phyloP scores from a whole-genome alignment of 2,329 filamentous ascomycete species.

The Chaetoscypha palmicola region DNA sequence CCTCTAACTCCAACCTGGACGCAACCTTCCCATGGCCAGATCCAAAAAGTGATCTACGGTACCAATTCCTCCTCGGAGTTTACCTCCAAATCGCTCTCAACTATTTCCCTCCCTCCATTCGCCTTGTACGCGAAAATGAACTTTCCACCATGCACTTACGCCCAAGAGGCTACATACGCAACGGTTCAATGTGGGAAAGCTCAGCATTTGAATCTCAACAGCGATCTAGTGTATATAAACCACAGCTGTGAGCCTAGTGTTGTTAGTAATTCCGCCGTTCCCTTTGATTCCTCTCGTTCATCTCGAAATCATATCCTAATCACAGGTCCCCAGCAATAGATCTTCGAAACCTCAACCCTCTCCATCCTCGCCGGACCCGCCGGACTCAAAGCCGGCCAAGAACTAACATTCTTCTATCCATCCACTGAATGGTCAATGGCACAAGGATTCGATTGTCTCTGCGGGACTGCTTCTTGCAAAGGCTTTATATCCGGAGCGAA shows the following conservation, averaged over 20 bases:
- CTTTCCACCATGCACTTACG: constrained; percentile 55
- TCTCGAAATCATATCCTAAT: no score
- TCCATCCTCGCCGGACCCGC: constrained; percentile 52
- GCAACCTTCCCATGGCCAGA: constrained; percentile 52
- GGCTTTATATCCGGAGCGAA: constrained; percentile 57
- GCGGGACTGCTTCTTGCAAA: constrained; percentile 49
- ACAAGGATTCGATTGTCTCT: constrained; percentile 62
- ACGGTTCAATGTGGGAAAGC: constrained; percentile 54
- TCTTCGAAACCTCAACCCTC: constrained; percentile 52
- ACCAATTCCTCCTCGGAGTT: constrained; percentile 40
- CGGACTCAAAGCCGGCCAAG: constrained; percentile 48
- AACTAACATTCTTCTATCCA: constrained; percentile 68
- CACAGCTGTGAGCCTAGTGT: constrained; percentile 61
- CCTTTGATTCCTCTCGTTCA: neutral
- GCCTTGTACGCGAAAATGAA: constrained; percentile 59
- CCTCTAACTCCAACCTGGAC: constrained; percentile 52
- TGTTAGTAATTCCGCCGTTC: constrained; percentile 36
- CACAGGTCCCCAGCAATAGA: constrained; percentile 40
- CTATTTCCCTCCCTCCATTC: constrained; percentile 50
- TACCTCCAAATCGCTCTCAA: constrained; percentile 54
- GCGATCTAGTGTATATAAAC: constrained; percentile 60
- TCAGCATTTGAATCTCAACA: constrained; percentile 56
- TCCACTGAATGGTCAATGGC: constrained; percentile 70
- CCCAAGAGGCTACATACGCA: constrained; percentile 51
- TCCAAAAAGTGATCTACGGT: constrained; percentile 49